Conservation (phyloP, 257 asterid species). For the Rehmannia glutinosa region DNA sequence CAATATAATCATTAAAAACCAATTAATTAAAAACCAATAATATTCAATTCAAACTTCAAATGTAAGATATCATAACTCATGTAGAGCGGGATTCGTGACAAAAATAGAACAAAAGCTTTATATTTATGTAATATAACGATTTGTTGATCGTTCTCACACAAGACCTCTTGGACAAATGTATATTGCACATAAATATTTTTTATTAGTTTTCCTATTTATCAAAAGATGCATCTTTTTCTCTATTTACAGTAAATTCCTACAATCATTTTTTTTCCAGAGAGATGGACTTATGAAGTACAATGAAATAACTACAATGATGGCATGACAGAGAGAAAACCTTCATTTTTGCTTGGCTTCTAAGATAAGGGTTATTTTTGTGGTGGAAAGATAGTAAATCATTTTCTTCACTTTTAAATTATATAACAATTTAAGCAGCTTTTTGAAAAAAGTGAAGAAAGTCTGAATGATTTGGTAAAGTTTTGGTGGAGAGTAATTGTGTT, state of each 20-base stretch:
- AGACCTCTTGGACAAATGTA: too few relatives aligned
- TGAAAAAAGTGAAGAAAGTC: too few relatives aligned
- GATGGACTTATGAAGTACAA: not conserved
- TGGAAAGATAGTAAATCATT: slow-evolving; percentile 32
- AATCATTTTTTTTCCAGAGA: slow-evolving; percentile 8
- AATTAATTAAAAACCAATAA: too few relatives aligned
- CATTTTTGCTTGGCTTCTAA: slow-evolving; percentile 39
- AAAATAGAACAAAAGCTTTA: too few relatives aligned
- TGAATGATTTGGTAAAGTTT: slow-evolving; percentile 22
- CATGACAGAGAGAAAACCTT: not conserved
- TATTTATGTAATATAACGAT: too few relatives aligned
- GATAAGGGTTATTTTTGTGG: slow-evolving; percentile 23
- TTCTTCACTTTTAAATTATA: slow-evolving; percentile 16
- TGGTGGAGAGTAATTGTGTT: slow-evolving; percentile 18
- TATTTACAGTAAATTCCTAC: not conserved
- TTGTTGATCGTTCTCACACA: too few relatives aligned
- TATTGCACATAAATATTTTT: too few relatives aligned
- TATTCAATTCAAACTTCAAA: too few relatives aligned
- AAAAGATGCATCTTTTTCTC: not conserved
- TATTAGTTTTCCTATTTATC: not conserved
- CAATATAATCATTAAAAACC: too few relatives aligned
- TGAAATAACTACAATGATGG: slow-evolving; percentile 12
- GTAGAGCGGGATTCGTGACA: too few relatives aligned
- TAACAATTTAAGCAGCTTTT: not conserved
- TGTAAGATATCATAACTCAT: too few relatives aligned